Conservation (phyloP, 805 yeast genomes). For the Zygosaccharomyces lentus region DNA sequence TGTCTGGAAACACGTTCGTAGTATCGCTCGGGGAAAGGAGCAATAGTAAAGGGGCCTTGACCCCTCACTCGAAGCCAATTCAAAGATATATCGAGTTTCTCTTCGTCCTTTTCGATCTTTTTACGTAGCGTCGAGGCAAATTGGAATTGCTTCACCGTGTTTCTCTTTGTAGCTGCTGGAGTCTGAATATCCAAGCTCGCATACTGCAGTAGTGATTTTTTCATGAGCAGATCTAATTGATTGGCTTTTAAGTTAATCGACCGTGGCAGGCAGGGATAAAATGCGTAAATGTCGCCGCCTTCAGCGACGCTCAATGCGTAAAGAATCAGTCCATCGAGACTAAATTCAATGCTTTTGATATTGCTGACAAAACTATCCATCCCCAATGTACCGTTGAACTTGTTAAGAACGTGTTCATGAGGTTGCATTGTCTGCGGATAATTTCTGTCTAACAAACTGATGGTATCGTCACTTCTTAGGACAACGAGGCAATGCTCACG, state of each 20-base stretch:
- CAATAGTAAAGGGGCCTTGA: slow-evolving; percentile 53
- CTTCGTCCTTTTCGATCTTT: slow-evolving; percentile 13
- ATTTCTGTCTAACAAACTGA: slow-evolving; percentile 22
- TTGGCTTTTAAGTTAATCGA: slow-evolving; percentile 11
- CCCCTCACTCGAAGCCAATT: slow-evolving; percentile 15
- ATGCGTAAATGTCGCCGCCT: slow-evolving; percentile 51
- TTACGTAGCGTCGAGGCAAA: slow-evolving; percentile 36
- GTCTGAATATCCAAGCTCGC: slow-evolving; percentile 17
- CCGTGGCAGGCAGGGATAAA: slow-evolving; percentile 62
- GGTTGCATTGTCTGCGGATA: slow-evolving; percentile 3
- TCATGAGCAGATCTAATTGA: slow-evolving; percentile 32
- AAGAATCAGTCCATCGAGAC: slow-evolving; percentile 47
- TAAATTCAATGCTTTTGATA: slow-evolving; percentile 24
- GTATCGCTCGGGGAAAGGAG: slow-evolving; percentile 52
- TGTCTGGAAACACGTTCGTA: slow-evolving; percentile 45
- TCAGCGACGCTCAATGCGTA: slow-evolving; percentile 46
- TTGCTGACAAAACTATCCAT: slow-evolving; percentile 20
- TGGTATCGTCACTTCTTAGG: slow-evolving; percentile 24
- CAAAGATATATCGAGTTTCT: slow-evolving; percentile 1
- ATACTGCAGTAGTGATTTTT: slow-evolving; percentile 27
- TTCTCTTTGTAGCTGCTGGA: slow-evolving; percentile 19
- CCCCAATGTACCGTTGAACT: slow-evolving; percentile 19
- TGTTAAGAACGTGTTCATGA: slow-evolving; percentile 8
- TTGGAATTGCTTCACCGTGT: slow-evolving; percentile 36
- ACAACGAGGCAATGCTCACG: slow-evolving; percentile 24